A percentile compares a stretch with the other conserved stretches of the same genome.
Conservation (phyloP, 2,329 filamentous ascomycete genomes). For the Colletotrichum horii region DNA sequence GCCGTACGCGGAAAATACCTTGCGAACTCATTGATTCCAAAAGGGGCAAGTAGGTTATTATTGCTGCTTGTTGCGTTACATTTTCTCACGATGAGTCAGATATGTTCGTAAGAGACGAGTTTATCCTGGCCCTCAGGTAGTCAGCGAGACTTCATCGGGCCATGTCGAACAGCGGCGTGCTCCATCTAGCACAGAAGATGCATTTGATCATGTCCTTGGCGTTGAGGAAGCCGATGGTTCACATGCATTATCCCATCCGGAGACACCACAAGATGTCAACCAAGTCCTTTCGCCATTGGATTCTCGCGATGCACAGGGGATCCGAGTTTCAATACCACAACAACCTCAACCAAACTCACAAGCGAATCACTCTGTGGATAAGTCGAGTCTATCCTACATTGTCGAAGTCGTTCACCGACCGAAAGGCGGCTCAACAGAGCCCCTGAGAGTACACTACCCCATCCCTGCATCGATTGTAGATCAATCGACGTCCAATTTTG, state of each 20-base stretch:
- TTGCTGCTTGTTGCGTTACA: fast-evolving
- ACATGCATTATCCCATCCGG: background rate
- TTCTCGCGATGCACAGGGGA: background rate
- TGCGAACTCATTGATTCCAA: conserved; percentile 7
- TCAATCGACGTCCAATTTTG: background rate
- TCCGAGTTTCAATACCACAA: background rate
- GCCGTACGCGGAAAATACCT: background rate
- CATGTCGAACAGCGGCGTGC: background rate
- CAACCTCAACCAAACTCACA: background rate
- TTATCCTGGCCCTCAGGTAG: background rate
- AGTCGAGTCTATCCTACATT: background rate
- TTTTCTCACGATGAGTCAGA: background rate
- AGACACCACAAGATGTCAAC: background rate
- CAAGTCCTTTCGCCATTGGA: background rate
- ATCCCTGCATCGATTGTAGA: background rate
- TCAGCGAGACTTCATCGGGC: background rate
- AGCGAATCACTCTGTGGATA: background rate
- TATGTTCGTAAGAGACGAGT: background rate
- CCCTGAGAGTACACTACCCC: background rate
- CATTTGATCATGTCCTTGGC: background rate
- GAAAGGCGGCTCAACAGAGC: background rate
- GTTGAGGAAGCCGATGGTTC: background rate
- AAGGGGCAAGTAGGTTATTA: background rate
- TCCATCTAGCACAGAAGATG: background rate
- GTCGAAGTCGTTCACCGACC: conserved; percentile 3